phyloP scores from a whole-genome alignment of 805 yeast species.

The Clavispora phyllophila region DNA sequence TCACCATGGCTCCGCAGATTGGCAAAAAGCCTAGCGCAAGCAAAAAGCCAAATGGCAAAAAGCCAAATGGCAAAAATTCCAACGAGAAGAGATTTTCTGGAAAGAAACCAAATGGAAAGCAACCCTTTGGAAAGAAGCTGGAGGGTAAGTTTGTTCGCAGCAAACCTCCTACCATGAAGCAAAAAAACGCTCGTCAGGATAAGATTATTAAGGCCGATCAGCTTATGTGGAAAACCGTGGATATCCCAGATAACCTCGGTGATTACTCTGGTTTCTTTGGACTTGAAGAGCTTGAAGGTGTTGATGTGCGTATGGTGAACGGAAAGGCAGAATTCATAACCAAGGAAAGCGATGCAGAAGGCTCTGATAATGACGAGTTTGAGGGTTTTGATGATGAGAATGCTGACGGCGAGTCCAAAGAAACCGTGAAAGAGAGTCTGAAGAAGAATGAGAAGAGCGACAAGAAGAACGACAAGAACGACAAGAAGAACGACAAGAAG shows the following conservation, averaged over 20 bases:
- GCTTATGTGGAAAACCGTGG: constrained; percentile 76
- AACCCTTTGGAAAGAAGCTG: neutral
- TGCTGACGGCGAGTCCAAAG: constrained; percentile 4
- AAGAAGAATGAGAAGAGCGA: neutral
- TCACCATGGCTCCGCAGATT: neutral
- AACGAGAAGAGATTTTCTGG: no score
- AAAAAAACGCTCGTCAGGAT: constrained; percentile 26
- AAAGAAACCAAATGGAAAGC: neutral
- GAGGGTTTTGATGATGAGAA: constrained; percentile 19
- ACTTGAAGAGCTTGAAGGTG: constrained; percentile 91
- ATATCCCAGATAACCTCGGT: constrained; percentile 75
- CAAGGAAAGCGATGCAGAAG: constrained; percentile 26
- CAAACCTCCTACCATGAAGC: constrained; percentile 22
- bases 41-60: neutral
- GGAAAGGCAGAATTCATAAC: constrained; percentile 58
- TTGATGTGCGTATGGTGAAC: constrained; percentile 67
- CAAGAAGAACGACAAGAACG: neutral
- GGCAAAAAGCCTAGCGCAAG: neutral
- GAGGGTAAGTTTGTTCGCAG: neutral
- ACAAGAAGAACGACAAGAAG: neutral
- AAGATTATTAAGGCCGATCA: constrained; percentile 45
- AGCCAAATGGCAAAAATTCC: neutral
- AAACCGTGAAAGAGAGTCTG: neutral
- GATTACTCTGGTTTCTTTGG: constrained; percentile 92
- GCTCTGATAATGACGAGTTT: constrained; percentile 12